Evolutionary conservation across 2,329 filamentous ascomycete species (phyloP), one percentile per base, ranked within the genome.

Genomic region (Aureobasidium melanogenum): DNA sequence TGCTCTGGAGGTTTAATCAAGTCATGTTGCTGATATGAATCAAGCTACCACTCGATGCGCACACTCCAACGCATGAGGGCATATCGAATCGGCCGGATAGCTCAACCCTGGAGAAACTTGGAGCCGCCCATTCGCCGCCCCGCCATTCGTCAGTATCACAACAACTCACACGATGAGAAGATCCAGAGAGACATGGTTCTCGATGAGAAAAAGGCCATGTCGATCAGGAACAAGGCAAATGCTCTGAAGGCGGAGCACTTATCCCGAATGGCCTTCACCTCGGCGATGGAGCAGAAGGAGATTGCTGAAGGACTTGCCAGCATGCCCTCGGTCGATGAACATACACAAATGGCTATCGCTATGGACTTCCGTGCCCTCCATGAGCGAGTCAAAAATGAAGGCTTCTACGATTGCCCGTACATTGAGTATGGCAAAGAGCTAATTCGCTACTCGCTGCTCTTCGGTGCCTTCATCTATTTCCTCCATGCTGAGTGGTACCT

Each of bases 361-460:
- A 58, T 65, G 48, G 82, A 83, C 66, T 88, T 86, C 71, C 78
- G 81, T 14, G 70, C 69, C 3, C 72, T 88, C 34, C 82, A 86
- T 67, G 74, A 83, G 64, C 74, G 75, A 44, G 70, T 88, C 64
- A 75, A 78, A 56, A 79, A 80, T 9, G 74, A 78, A 63, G 84
- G 84, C 2, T 75, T 83, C 19, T 88, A 87, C 72, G 65, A 81
- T 10, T 87, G 84, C 65, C 77, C 73, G 0, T 86, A 84, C 70
- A 65, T 73, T 1, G 81, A 82, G 44, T 88, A 88, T 63, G 80
- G 82, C 28, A 82, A 81, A 70, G 84, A 87, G 68, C 71, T 77
- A 66, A 64, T 75, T n/a, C 81, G 84, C 12, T 86, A 85, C 66
- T 66, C 69, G 0, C 64, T 73, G 0, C 70, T 87, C 7, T 86